Conservation (phyloP, 2,329 filamentous ascomycete genomes). For the Stagonosporopsis vannaccii region DNA sequence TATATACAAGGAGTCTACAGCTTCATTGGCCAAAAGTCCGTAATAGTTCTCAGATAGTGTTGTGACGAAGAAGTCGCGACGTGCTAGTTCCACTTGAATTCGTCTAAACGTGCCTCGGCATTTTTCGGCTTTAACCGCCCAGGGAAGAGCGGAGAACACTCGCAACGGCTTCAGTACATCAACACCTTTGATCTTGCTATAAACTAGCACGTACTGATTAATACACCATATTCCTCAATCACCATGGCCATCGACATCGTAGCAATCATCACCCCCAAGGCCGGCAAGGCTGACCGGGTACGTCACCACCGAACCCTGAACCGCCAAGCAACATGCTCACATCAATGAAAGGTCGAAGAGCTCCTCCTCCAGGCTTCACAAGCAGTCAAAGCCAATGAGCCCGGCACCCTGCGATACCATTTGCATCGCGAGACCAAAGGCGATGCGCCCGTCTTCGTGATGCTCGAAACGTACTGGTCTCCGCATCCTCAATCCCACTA, state of each 20-base stretch:
- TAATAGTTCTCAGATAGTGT: background rate
- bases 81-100: background rate
- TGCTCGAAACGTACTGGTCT: conserved; percentile 44
- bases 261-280: conserved; percentile 41
- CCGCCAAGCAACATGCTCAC: background rate
- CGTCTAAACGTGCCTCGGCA: conserved; percentile 29
- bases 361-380: conserved; percentile 34
- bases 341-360: conserved; percentile 36
- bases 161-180: background rate
- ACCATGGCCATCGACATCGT: conserved; percentile 38
- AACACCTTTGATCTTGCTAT: background rate
- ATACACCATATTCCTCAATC: background rate
- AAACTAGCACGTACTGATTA: background rate
- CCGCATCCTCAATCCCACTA: background rate
- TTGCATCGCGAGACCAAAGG: conserved; percentile 40
- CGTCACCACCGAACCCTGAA: background rate
- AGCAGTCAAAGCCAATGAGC: conserved; percentile 43
- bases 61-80: background rate
- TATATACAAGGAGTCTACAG: background rate
- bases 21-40: background rate
- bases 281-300: conserved; percentile 44
- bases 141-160: conserved; percentile 23
- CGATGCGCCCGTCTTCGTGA: conserved; percentile 36
- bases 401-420: conserved; percentile 44
- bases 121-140: conserved; percentile 27